A percentile compares a stretch with the other conserved stretches of the same genome.
These are phyloP conservation scores for Rubroshorea leprosula DNA, from an alignment of 345 rosid species.

Conservation along the genomic window DNA sequence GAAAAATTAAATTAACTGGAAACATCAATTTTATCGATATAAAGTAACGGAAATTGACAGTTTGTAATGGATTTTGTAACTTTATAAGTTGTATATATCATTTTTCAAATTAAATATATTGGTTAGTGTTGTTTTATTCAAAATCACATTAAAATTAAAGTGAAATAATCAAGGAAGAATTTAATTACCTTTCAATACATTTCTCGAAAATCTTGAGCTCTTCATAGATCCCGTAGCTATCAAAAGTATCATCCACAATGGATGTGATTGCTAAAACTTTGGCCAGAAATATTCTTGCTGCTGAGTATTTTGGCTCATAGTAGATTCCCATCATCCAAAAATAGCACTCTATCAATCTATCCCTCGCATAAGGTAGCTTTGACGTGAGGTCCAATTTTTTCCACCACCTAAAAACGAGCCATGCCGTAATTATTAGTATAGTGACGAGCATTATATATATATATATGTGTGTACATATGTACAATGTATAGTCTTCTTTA, in stretches of 20 bases:
- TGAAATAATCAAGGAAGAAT: too few relatives aligned
- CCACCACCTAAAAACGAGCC: conserved; percentile 20
- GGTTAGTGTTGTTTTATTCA: too few relatives aligned
- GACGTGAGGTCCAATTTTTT: conserved; percentile 15
- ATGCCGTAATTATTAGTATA: too few relatives aligned
- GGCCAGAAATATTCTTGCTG: conserved; percentile 17
- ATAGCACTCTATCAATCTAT: background rate
- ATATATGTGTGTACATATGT: too few relatives aligned
- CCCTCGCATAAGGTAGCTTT: conserved; percentile 12
- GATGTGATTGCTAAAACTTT: conserved; percentile 15
- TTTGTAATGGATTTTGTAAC: too few relatives aligned
- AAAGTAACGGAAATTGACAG: too few relatives aligned
- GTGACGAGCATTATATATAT: background rate
- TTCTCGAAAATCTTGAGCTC: conserved; percentile 20
- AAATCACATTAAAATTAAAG: too few relatives aligned
- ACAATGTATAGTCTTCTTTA: too few relatives aligned
- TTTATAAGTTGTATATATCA: too few relatives aligned
- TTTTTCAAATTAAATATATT: too few relatives aligned
- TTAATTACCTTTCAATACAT: conserved; percentile 24
- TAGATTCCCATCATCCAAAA: conserved; percentile 17
- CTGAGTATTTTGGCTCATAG: conserved; percentile 10
- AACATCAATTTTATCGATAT: too few relatives aligned
- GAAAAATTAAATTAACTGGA: too few relatives aligned
- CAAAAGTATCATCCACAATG: conserved; percentile 18
- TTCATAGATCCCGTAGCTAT: conserved; percentile 31